Evolutionary conservation across 2,329 filamentous ascomycete genomes (phyloP).

Genomic region (Aspergillus arachidicola): DNA sequence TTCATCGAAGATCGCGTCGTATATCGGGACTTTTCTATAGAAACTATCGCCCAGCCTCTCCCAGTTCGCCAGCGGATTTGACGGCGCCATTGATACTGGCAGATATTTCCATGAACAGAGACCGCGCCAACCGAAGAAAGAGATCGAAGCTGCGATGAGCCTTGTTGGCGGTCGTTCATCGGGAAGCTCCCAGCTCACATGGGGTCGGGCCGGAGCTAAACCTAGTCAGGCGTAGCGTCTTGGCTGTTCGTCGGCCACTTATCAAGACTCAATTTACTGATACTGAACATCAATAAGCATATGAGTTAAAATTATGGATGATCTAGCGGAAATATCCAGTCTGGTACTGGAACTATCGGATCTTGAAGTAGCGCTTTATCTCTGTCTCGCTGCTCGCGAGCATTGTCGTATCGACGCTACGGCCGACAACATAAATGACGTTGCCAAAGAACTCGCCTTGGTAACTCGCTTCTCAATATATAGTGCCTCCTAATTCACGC

Average conservation of each 20-base stretch:
- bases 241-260: not conserved
- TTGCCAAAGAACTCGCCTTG: constrained; percentile 74
- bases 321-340: constrained; percentile 54
- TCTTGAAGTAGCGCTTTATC: constrained; percentile 80
- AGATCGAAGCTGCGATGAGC: not conserved
- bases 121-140: not conserved
- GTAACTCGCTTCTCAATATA: constrained; percentile 43
- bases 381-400: constrained; percentile 78
- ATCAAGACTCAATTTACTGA: not conserved
- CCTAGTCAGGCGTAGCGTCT: constrained; percentile 9
- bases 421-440: constrained; percentile 61
- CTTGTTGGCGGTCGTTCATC: constrained; percentile 8
- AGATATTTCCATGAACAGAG: not conserved
- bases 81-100: constrained; percentile 42
- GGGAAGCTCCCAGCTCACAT: constrained; percentile 18
- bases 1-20: constrained; percentile 88
- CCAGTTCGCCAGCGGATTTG: constrained; percentile 83
- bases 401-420: constrained; percentile 86
- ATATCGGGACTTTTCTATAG: constrained; percentile 93
- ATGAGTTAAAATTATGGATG: constrained; percentile 17
- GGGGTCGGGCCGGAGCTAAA: constrained; percentile 15
- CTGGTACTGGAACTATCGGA: constrained; percentile 80
- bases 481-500: not conserved
- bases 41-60: constrained; percentile 90
- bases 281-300: not conserved